Conservation (phyloP, 345 rosid species). For the Hibiscus mutabilis region DNA sequence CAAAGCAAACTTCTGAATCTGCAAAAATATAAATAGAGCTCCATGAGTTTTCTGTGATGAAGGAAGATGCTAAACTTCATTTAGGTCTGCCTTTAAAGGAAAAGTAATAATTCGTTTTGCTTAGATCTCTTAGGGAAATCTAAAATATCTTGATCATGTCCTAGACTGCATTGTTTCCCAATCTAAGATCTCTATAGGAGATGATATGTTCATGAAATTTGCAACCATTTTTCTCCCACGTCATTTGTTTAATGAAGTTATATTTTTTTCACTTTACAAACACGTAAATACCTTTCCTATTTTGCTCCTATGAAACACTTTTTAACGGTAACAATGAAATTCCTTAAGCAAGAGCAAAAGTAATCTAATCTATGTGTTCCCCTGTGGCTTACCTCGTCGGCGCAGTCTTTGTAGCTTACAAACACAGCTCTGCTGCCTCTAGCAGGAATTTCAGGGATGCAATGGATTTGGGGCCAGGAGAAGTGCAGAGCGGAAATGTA, state of each 20-base stretch:
- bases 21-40: constrained; percentile 23
- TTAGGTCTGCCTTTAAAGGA: background rate
- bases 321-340: too few species aligned
- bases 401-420: constrained; percentile 57
- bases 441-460: constrained; percentile 59
- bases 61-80: background rate
- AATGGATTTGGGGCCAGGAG: constrained; percentile 78
- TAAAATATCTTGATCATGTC: background rate
- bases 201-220: background rate
- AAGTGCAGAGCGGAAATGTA: constrained; percentile 66
- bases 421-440: constrained; percentile 66
- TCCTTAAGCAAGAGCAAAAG: too few species aligned
- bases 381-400: constrained; percentile 33
- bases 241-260: background rate
- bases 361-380: too few species aligned
- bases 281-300: background rate
- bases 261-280: background rate
- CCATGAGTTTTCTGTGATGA: background rate
- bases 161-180: background rate
- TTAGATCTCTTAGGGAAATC: too few species aligned
- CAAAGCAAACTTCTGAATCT: constrained; percentile 82
- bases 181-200: background rate
- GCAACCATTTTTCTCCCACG: background rate
- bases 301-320: background rate
- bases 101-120: background rate